These are phyloP conservation scores for Hirschioporus abietinus DNA, from an alignment of 768 basidiomycete species.

Conservation along the genomic window DNA sequence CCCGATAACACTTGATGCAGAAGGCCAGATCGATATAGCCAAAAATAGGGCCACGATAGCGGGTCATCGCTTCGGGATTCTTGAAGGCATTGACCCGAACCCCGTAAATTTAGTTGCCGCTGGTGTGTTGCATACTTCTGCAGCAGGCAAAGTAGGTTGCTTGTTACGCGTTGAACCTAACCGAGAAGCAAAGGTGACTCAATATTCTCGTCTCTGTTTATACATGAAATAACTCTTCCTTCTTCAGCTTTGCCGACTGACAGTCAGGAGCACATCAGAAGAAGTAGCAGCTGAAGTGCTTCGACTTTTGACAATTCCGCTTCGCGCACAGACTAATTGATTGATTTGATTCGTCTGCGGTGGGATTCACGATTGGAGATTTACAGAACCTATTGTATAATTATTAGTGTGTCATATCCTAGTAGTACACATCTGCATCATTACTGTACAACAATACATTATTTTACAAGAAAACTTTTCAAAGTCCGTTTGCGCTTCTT, in stretches of 20 bases:
- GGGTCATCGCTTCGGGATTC: constrained; percentile 71
- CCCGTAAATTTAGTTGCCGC: constrained; percentile 90
- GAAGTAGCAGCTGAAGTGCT: constrained; percentile 73
- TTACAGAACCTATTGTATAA: background rate
- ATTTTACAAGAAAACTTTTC: background rate
- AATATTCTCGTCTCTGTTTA: background rate
- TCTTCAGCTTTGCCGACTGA: constrained; percentile 80
- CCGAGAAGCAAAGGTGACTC: constrained; percentile 82
- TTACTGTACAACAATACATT: constrained; percentile 1
- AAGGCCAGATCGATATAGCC: constrained; percentile 68
- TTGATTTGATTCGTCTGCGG: background rate
- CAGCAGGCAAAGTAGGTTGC: constrained; percentile 93
- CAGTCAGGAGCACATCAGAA: constrained; percentile 93
- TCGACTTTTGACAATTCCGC: constrained; percentile 25
- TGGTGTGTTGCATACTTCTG: constrained; percentile 93
- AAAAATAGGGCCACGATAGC: constrained; percentile 71
- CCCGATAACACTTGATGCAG: constrained; percentile 61
- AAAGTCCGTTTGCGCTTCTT: background rate
- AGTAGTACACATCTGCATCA: constrained; percentile 4
- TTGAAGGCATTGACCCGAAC: constrained; percentile 89
- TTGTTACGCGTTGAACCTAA: constrained; percentile 92
- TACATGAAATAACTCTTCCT: constrained; percentile 2
- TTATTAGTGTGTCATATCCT: constrained; percentile 20
- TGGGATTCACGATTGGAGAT: background rate
- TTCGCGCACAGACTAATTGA: background rate